These are phyloP conservation scores for Boletus vinaceobasis DNA, from an alignment of 768 basidiomycete species.

Conservation along the genomic window DNA sequence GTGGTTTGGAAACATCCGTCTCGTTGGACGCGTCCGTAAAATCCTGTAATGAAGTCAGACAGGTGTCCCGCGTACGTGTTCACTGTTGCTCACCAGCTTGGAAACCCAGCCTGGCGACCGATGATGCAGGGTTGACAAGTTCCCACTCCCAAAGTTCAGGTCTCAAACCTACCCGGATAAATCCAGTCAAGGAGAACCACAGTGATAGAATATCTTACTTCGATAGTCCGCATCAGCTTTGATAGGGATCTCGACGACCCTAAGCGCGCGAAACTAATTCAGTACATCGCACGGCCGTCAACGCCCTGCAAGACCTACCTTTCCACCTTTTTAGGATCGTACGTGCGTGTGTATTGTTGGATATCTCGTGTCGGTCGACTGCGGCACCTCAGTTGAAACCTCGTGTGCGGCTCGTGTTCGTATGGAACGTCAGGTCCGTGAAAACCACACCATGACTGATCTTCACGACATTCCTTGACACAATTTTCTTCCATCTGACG, in stretches of 20 bases:
- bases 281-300: not conserved
- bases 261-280: slow-evolving; percentile 22
- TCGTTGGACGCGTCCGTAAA: slow-evolving; percentile 60
- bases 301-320: slow-evolving; percentile 40
- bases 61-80: not conserved
- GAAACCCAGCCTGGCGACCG: slow-evolving; percentile 51
- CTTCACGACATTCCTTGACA: slow-evolving; percentile 38
- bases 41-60: slow-evolving; percentile 30
- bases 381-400: slow-evolving; percentile 49
- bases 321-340: slow-evolving; percentile 50
- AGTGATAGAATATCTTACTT: slow-evolving; percentile 34
- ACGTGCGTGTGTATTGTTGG: slow-evolving; percentile 65
- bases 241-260: slow-evolving; percentile 61
- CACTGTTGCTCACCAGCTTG: slow-evolving; percentile 39
- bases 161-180: slow-evolving; percentile 28
- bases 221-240: slow-evolving; percentile 60
- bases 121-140: slow-evolving; percentile 54
- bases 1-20: slow-evolving; percentile 65
- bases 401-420: slow-evolving; percentile 33
- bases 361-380: slow-evolving; percentile 43
- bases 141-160: slow-evolving; percentile 57
- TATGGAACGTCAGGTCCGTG: slow-evolving; percentile 29
- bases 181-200: not conserved
- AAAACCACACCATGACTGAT: slow-evolving; percentile 34
- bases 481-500: slow-evolving; percentile 15